Base-by-base conservation (phyloP, 2,329 filamentous ascomycete species). In the Pestalotiopsis sp. region DNA sequence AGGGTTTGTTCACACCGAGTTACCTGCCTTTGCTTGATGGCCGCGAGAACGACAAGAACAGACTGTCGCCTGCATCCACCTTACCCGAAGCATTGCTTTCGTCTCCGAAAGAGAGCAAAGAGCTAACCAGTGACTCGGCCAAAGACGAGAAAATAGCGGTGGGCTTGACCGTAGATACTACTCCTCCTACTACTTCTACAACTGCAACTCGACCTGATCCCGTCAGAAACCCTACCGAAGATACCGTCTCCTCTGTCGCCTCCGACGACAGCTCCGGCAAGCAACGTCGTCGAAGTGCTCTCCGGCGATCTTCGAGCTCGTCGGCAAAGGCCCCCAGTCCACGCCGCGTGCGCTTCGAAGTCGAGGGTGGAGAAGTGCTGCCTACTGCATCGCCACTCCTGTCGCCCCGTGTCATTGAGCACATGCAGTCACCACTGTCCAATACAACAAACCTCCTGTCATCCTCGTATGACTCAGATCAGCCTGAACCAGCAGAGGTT, bases 11-110 rank as follows among this genome's bases (percentile, higher is more conserved):
- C 74, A 90, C 85, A 44, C 89, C 88, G 35, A 85, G 80, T 69
- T 91, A 87, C 73, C 82, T 91, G 66, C 88, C 88, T 58, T 80
- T 91, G 66, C 83, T 91, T 66, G 88, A 89, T 71, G 81, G 81
- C 70, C 72, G 74, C 60, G 74, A 79, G 61, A 72, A 60, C 69
- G 71, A 69, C 70, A 74, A 79, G 60, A 72, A 60, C 69, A 71
- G 68, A 70, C 60, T 71, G 68, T 65, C 70, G 68, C 64, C 70
- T 30, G 52, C 69, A 66, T 52, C 68, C 67, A 61, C 59, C 38
- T 60, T 59, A n/a, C 68, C 67, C 22, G 66, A 71, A 64, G 26
- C 66, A 39, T 65, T 65, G 59, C 64, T 68, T 64, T 66, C 55
- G 62, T 71, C 65, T 62, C 69, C 66, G 65, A 63, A 64, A 65